Base-by-base conservation (phyloP, 2,329 filamentous ascomycete genomes). In the Volutella citrinella region DNA sequence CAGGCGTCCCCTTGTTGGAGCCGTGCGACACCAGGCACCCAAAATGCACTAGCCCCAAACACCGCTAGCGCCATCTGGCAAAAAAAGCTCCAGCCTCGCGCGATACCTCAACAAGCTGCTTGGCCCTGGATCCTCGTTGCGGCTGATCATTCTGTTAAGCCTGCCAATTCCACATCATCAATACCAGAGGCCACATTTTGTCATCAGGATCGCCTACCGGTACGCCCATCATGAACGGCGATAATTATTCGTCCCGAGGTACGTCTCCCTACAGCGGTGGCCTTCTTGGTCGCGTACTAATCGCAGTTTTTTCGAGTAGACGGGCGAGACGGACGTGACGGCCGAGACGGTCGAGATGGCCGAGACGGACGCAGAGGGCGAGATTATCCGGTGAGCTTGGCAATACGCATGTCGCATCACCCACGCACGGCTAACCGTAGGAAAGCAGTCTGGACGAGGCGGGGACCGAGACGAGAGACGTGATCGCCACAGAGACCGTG, bases 241-340 rank as follows among this genome's bases (percentile, higher is more conserved):
- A 91, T 63, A 83, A 73, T 62, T 91, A 90, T 65, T 80, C 80
- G 57, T 80, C 84, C 52, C 78, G 86, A 78, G 85, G 86, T 87
- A 70, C 62, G 69, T 57, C 49, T 18, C 18, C 19, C 20, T 10
- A n/a, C 17, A 21, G n/a, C n/a, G n/a, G n/a, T n/a, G n/a, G n/a
- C n/a, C n/a, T n/a, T n/a, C n/a, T n/a, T n/a, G n/a, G n/a, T n/a
- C n/a, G n/a, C n/a, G n/a, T n/a, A n/a, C n/a, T n/a, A n/a, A n/a
- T n/a, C n/a, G n/a, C n/a, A n/a, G n/a, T n/a, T n/a, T n/a, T n/a
- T n/a, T n/a, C n/a, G n/a, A n/a, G n/a, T n/a, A n/a, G n/a, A n/a
- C n/a, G n/a, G n/a, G n/a, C n/a, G n/a, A n/a, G n/a, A n/a, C n/a
- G n/a, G n/a, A n/a, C n/a, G n/a, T n/a, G n/a, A n/a, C n/a, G n/a